Conservation (phyloP, 202 grass and related monocot genomes). For the Musa balbisiana region DNA sequence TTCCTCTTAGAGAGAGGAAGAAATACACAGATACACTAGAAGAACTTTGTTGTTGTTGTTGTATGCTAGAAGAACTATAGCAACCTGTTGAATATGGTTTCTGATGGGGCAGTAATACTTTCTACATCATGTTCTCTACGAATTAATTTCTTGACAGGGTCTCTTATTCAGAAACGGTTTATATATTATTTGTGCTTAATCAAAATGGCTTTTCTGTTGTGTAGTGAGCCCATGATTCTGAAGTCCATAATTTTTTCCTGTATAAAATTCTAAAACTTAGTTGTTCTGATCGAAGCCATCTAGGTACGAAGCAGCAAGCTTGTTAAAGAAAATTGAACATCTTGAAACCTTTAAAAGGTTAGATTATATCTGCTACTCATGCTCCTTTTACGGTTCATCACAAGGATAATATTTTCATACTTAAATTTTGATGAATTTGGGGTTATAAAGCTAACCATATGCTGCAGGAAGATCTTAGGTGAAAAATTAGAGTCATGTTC, state of each 20-base stretch:
- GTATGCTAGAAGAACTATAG: too few relatives aligned
- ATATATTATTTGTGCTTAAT: too few relatives aligned
- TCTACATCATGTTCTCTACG: too few relatives aligned
- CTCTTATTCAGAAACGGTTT: too few relatives aligned
- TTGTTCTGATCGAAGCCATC: constrained; percentile 1
- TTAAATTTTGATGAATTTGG: not conserved
- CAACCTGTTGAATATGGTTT: too few relatives aligned
- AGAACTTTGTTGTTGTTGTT: too few relatives aligned
- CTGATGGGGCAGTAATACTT: too few relatives aligned
- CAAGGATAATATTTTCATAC: not conserved
- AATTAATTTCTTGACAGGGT: too few relatives aligned
- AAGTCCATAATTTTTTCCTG: not conserved
- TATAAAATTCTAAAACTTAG: not conserved
- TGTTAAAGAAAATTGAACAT: constrained; percentile 7
- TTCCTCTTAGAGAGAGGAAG: too few relatives aligned
- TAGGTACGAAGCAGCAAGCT: not conserved
- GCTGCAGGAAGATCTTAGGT: constrained; percentile 46
- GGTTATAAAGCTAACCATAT: constrained; percentile 5
- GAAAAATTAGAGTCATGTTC: constrained; percentile 61
- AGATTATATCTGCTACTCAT: not conserved
- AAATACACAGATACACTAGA: too few relatives aligned
- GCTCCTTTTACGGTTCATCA: too few relatives aligned
- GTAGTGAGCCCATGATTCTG: not conserved
- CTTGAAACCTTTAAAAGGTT: constrained; percentile 11
- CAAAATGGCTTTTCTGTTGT: too few relatives aligned